Evolutionary conservation across 2,329 filamentous ascomycete species (phyloP), one percentile per base, ranked within the genome.

Genomic region (Alternaria triticimaculans): DNA sequence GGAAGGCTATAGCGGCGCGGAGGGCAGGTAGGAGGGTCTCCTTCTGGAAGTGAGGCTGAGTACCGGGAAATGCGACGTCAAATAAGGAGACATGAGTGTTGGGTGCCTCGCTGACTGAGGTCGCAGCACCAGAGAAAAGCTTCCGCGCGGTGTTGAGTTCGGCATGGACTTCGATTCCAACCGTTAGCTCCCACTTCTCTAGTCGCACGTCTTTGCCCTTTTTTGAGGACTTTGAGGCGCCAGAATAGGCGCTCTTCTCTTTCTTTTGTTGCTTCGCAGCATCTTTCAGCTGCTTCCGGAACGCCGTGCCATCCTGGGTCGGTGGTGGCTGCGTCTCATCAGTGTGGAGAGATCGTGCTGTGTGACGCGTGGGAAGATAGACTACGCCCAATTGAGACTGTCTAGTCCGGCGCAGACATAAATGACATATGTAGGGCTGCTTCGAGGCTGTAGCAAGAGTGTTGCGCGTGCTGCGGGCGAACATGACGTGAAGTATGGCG

Each of bases 81-180:
- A 99, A 98, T 6, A 91, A 86, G 4, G 94, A 90, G 41, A 97
- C 93, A 80, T 94, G 92, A n/a, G 88, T 89, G 78, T 99, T 98
- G 6, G 94, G 92, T 4, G 84, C 80, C 57, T 90, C 88, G 73
- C 89, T 88, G 62, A 76, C 67, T 4, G 81, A 82, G 5, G 78
- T 80, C 9, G 80, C 75, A 75, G 78, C 82, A 81, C 87, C 80
- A 2, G 96, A 98, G 83, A 99, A 99, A 60, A 99, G 88, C 82
- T 99, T 99, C 75, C 87, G 86, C 5, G 88, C 85, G 0, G 94
- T 96, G 80, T 98, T 97, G 74, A 99, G 86, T 81, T 98, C 95
- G 20, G 96, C 96, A 78, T 99, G 96, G 68, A 99, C 96, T 83
- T 99, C 96, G 71, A 99, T 94, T 65, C 96, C 96, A 26, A 98